Conservation (phyloP, 2,329 filamentous ascomycete genomes). For the Apiospora marii region DNA sequence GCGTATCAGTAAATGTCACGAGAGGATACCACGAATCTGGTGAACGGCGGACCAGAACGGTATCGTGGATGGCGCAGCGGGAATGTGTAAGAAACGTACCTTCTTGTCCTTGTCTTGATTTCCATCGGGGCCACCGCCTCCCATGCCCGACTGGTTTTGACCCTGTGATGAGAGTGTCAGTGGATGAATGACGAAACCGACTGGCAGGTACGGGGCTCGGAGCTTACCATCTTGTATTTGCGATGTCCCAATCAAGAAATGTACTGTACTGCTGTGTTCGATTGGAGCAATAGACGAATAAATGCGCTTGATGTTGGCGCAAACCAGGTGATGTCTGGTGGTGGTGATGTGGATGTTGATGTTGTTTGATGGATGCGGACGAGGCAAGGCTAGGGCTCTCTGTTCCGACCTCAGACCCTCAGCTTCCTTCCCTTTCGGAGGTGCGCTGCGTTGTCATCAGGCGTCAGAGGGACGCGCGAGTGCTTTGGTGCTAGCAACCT, state of each 20-base stretch:
- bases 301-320: slow-evolving; percentile 3
- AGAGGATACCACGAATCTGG: not conserved
- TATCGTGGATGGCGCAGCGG: slow-evolving; percentile 10
- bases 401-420: slow-evolving; percentile 1
- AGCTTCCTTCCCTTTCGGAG: slow-evolving; percentile 19
- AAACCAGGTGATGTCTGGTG: not conserved
- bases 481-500: not conserved
- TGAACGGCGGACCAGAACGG: not conserved
- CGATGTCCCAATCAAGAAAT: slow-evolving; percentile 10
- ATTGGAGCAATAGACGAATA: not conserved
- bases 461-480: slow-evolving; percentile 19
- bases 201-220: not conserved
- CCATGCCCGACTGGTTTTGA: slow-evolving; percentile 88
- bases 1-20: not conserved
- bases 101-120: slow-evolving; percentile 94
- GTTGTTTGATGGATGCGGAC: slow-evolving; percentile 16
- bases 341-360: slow-evolving; percentile 12
- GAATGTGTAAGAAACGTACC: slow-evolving; percentile 55
- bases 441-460: slow-evolving; percentile 22
- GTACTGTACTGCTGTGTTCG: not conserved
- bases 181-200: slow-evolving; percentile 9
- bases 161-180: slow-evolving; percentile 58
- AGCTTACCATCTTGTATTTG: slow-evolving; percentile 15
- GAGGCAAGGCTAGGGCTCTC: slow-evolving; percentile 16
- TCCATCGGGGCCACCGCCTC: slow-evolving; percentile 76